These are phyloP conservation scores for Cercis canadensis DNA, from an alignment of 306 rosid genomes.

Conservation along the genomic window DNA sequence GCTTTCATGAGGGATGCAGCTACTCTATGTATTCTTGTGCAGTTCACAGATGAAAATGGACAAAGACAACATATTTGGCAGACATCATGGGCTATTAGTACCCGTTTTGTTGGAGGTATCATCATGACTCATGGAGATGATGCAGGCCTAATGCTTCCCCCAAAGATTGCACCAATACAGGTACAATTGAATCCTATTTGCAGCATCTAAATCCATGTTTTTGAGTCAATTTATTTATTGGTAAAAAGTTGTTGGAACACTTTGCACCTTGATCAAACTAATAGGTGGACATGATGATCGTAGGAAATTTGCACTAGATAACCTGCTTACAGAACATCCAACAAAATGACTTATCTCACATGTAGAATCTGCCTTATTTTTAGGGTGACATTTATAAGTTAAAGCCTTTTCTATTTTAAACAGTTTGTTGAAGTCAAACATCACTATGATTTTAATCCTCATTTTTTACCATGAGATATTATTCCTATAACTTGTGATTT, in stretches of 20 bases:
- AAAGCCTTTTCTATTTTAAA: too few relatives aligned
- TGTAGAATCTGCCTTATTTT: constrained; percentile 12
- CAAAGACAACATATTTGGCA: constrained; percentile 89
- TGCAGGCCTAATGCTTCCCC: constrained; percentile 93
- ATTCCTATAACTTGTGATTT: background rate
- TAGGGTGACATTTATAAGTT: constrained; percentile 14
- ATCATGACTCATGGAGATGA: constrained; percentile 98
- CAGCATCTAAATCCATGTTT: background rate
- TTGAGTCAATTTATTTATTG: too few relatives aligned
- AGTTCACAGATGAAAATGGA: constrained; percentile 94
- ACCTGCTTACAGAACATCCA: constrained; percentile 19
- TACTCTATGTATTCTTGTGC: constrained; percentile 49
- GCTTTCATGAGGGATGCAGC: constrained; percentile 29
- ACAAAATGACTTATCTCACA: background rate
- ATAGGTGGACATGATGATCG: constrained; percentile 16
- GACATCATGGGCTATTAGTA: constrained; percentile 98
- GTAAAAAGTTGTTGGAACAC: background rate
- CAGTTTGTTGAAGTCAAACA: constrained; percentile 16
- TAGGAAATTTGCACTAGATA: constrained; percentile 14
- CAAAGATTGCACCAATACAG: constrained; percentile 90
- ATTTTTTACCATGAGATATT: constrained; percentile 16
- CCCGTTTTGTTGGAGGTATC: constrained; percentile 97
- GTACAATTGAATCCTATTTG: constrained; percentile 47
- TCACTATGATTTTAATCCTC: constrained; percentile 25
- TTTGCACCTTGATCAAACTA: constrained; percentile 20